Conservation (phyloP, 768 basidiomycete genomes). For the Rhizopogon salebrosus region DNA sequence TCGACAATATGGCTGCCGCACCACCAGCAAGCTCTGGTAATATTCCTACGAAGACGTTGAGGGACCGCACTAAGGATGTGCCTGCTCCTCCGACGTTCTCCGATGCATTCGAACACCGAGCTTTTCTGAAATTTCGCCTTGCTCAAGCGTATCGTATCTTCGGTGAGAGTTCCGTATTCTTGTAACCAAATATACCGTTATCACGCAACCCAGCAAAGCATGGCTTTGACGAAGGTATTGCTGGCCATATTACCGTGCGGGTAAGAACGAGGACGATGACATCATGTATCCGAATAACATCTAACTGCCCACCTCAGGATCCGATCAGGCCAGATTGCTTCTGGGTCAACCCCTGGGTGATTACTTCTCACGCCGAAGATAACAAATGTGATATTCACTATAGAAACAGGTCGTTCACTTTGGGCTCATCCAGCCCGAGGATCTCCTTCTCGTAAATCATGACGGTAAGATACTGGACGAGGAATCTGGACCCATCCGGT, state of each 20-base stretch:
- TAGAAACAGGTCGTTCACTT: constrained; percentile 37
- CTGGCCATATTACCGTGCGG: constrained; percentile 48
- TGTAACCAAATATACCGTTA: constrained; percentile 8
- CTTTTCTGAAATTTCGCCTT: constrained; percentile 38
- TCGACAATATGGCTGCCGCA: neutral
- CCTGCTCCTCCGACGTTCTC: constrained; percentile 24
- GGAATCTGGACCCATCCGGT: constrained; percentile 23
- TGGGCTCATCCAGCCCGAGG: constrained; percentile 36
- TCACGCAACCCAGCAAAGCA: constrained; percentile 14
- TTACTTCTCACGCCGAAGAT: neutral
- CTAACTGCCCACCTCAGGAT: constrained; percentile 24
- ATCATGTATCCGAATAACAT: neutral
- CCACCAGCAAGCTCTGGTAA: neutral
- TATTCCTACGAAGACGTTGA: neutral
- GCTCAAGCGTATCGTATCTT: constrained; percentile 44
- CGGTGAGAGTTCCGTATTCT: constrained; percentile 21
- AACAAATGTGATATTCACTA: neutral
- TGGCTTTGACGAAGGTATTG: constrained; percentile 43
- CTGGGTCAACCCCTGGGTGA: constrained; percentile 46
- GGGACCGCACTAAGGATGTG: neutral
- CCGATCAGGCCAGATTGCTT: constrained; percentile 36
- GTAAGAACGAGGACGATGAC: constrained; percentile 1
- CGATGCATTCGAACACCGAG: constrained; percentile 33
- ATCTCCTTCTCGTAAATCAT: constrained; percentile 43
- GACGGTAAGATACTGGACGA: constrained; percentile 26